Evolutionary conservation across 23 red algal genomes (phyloP).

Genomic region (Gracilaria caudata): DNA sequence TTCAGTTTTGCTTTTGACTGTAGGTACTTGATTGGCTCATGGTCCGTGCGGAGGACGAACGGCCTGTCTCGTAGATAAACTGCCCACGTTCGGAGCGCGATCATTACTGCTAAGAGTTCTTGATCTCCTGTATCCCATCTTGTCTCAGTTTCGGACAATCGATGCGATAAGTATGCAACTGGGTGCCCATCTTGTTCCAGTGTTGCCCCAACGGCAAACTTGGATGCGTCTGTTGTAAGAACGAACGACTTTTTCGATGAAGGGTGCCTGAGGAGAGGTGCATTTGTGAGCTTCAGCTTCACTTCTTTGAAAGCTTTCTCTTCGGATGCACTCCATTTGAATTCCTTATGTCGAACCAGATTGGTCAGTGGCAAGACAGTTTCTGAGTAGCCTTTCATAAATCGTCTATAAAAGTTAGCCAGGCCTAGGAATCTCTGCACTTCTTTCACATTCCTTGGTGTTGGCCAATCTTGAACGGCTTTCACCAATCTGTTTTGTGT

Average conservation of each 20-base stretch:
- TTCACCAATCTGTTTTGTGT: conserved; percentile 7
- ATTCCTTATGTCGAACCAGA: not conserved
- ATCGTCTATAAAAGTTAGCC: not conserved
- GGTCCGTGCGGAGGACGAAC: not conserved
- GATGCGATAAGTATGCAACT: not conserved
- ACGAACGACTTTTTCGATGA: not conserved
- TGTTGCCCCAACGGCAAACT: not conserved
- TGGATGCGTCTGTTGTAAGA: not conserved
- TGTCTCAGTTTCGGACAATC: not conserved
- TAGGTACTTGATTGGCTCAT: conserved; percentile 7
- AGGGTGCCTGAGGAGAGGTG: not conserved
- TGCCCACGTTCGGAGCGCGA: not conserved
- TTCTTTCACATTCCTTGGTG: conserved; percentile 7
- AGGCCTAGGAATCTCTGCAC: conserved; percentile 31
- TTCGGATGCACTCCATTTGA: not conserved
- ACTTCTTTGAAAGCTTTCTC: not conserved
- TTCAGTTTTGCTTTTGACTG: too few relatives aligned
- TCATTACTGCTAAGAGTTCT: not conserved
- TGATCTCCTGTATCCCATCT: conserved; percentile 21
- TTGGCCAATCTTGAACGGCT: conserved; percentile 14
- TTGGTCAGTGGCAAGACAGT: not conserved
- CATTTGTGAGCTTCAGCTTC: not conserved
- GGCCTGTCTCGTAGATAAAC: not conserved
- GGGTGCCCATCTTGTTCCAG: not conserved
- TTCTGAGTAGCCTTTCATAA: conserved; percentile 24